Evolutionary conservation across 306 rosid species (phyloP).

Genomic region (Phaseolus lunatus): DNA sequence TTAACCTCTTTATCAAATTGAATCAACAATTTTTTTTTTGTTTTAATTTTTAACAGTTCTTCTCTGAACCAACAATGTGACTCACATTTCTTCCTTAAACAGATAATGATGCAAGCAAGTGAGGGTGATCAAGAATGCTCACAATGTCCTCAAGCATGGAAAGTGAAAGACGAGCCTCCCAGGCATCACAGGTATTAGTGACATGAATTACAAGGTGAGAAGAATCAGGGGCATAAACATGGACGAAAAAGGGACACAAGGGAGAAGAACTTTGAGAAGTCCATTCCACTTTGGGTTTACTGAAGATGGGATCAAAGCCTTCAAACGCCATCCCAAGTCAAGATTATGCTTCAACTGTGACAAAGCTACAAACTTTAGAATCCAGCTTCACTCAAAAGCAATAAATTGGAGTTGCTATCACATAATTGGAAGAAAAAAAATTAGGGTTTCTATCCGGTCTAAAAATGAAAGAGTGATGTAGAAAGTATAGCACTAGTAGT

Average conservation of each 20-base stretch:
- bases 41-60: not conserved
- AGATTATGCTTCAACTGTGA: conserved; percentile 8
- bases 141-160: conserved; percentile 82
- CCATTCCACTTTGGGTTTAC: conserved; percentile 65
- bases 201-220: conserved; percentile 62
- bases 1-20: conserved; percentile 26
- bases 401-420: not conserved
- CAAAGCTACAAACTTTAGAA: conserved; percentile 12
- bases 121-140: conserved; percentile 31
- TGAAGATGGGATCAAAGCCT: conserved; percentile 68
- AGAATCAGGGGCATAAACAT: conserved; percentile 61
- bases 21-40: not conserved
- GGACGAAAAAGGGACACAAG: conserved; percentile 60
- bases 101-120: conserved; percentile 23
- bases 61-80: conserved; percentile 6
- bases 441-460: not conserved
- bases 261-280: conserved; percentile 38
- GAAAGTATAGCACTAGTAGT: not conserved
- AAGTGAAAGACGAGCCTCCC: conserved; percentile 73
- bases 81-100: not conserved
- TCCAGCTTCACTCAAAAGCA: conserved; percentile 16
- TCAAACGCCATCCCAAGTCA: conserved; percentile 62
- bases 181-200: conserved; percentile 69
- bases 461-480: not conserved
- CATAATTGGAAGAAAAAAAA: not conserved